These are phyloP conservation scores for Leccinum colubrinum DNA, from an alignment of 1,284 basidiomycete species.

Conservation along the genomic window DNA sequence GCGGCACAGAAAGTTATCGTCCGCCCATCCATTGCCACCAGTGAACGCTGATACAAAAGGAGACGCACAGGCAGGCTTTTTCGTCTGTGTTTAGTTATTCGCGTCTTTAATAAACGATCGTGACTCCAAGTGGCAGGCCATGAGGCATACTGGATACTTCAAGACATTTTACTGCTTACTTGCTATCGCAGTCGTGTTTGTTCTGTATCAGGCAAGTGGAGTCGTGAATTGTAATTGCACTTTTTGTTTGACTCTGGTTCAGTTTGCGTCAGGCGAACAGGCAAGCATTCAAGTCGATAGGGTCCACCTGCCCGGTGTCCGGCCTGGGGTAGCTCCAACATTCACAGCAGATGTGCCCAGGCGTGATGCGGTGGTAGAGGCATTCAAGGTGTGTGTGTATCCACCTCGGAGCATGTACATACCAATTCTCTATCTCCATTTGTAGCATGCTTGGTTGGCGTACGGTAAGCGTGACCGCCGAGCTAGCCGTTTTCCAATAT, in stretches of 20 bases:
- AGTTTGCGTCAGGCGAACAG: conserved; percentile 16
- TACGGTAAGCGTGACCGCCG: conserved; percentile 53
- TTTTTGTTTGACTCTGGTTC: conserved; percentile 4
- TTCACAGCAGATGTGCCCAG: conserved; percentile 56
- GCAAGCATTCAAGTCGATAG: conserved; percentile 2
- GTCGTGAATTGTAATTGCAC: background rate
- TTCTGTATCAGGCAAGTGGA: conserved; percentile 24
- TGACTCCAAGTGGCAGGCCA: conserved; percentile 10
- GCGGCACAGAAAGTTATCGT: conserved; percentile 24
- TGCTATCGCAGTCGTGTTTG: conserved; percentile 6
- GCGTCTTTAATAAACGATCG: background rate
- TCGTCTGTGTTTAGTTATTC: background rate
- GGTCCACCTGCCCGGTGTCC: conserved; percentile 23
- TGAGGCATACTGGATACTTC: background rate
- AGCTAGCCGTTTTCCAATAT: conserved; percentile 4
- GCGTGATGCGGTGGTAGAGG: conserved; percentile 68
- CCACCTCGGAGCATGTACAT: conserved; percentile 1
- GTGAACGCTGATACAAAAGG: background rate
- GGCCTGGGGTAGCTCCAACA: conserved; percentile 14
- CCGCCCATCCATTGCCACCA: background rate
- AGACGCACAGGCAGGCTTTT: conserved; percentile 10
- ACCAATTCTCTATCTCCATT: conserved; percentile 15
- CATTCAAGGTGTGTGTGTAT: conserved; percentile 64
- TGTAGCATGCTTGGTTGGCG: conserved; percentile 75
- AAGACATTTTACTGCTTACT: conserved; percentile 19